Base-by-base conservation (phyloP, 2,329 filamentous ascomycete species). In the Pseudopithomyces chartarum region DNA sequence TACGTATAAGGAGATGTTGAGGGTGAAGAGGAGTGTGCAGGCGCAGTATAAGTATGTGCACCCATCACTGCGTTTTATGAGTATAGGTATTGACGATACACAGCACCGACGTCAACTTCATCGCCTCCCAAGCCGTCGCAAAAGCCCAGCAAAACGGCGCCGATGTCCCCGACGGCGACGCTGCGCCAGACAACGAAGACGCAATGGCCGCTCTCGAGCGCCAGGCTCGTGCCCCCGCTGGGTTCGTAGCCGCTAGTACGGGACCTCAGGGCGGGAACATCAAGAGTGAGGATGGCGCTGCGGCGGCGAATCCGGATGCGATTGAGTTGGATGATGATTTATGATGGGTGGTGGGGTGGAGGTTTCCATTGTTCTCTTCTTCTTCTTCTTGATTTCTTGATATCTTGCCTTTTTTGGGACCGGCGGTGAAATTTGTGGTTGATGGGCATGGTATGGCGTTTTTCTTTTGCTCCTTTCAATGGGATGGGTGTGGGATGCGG, bases 1-100 rank as follows among this genome's bases (percentile, higher is more conserved):
- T 75, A 99, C 96, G 0, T 99, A 96, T 84, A 97, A 97, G 81
- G 95, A 99, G 75, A 99, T 99, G 95, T 83, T 98, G 60, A 89
- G 95, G 29, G 92, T 99, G 82, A 99, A 98, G 83, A 84, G 95
- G 73, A 97, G 92, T 76, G 95, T 99, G 12, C 92, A 97, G 77
- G 94, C 95, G 52, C 91, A 97, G 79, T 99, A 96, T 83, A 98
- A 98, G 84, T 86, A 83, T 71, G 81, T 78, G 46, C 19, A 48
- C n/a, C 26, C 55, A 23, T n/a, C 33, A 23, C 40, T 45, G 12
- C 8, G 1, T 19, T 11, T 22, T 44, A 5, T 13, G 26, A 26
- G 34, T 22, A 8, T 8, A 42, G 50, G 57, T 61, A 61, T 79
- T 82, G 73, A 82, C 67, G 45, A 43, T 10, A 29, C 29, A 52